Evolutionary conservation across 306 rosid species (phyloP).

Genomic region (Biancaea sappan): DNA sequence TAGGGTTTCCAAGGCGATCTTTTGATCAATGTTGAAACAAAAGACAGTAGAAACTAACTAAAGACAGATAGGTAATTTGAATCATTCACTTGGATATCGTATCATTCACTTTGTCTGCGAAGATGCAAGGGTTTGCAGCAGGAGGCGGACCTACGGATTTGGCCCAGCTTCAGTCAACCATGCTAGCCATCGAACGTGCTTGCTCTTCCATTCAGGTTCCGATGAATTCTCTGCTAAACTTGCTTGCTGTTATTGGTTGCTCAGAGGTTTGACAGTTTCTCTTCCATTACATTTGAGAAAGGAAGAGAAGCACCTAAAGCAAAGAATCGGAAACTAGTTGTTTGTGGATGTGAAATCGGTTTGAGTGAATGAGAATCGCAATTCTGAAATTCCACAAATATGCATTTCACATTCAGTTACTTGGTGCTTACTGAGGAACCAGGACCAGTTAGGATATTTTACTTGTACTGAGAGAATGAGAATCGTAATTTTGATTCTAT

Average conservation of each 20-base stretch:
- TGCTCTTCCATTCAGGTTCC: conserved; percentile 85
- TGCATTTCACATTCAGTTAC: background rate
- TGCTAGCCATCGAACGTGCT: conserved; percentile 84
- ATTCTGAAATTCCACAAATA: background rate
- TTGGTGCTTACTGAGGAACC: background rate
- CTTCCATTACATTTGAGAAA: background rate
- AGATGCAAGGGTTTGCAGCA: conserved; percentile 74
- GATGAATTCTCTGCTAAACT: background rate
- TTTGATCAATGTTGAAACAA: background rate
- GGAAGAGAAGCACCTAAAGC: background rate
- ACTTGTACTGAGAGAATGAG: background rate
- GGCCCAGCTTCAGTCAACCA: conserved; percentile 78
- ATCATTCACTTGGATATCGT: conserved; percentile 3
- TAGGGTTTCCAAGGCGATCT: background rate
- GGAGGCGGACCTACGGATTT: conserved; percentile 47
- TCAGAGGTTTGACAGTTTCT: background rate
- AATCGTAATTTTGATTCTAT: too few relatives aligned
- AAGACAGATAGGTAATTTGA: background rate
- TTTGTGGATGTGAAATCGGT: background rate
- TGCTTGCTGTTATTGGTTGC: conserved; percentile 8
- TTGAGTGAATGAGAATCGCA: background rate
- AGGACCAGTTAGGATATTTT: background rate
- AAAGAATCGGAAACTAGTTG: background rate
- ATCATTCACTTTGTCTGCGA: conserved; percentile 1
- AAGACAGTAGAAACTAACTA: background rate